phyloP scores from a whole-genome alignment of 495 filamentous ascomycete genomes.

The Amorphotheca resinae region DNA sequence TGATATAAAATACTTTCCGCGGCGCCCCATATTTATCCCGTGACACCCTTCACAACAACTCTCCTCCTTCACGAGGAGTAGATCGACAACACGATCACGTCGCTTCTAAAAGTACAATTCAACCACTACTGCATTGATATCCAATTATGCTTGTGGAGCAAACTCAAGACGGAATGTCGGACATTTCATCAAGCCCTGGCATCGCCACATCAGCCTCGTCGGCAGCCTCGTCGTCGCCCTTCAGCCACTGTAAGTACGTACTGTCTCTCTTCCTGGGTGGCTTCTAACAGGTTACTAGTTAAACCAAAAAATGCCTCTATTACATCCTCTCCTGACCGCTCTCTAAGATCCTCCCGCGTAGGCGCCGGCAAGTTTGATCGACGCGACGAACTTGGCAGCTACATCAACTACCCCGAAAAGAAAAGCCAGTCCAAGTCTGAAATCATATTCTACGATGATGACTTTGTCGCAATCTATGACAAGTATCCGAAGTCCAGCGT shows the following conservation, averaged over 20 bases:
- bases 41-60: too few species aligned
- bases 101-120: too few species aligned
- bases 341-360: slow-evolving; percentile 60
- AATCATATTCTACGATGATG: slow-evolving; percentile 55
- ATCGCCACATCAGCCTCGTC: slow-evolving; percentile 15
- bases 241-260: too few species aligned
- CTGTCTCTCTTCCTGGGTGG: too few species aligned
- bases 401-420: slow-evolving; percentile 53
- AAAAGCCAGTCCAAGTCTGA: slow-evolving; percentile 36
- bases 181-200: too few species aligned
- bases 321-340: slow-evolving; percentile 40
- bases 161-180: too few species aligned
- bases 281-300: slow-evolving; percentile 24
- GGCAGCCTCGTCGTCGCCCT: slow-evolving; percentile 13
- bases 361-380: slow-evolving; percentile 32
- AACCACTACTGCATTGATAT: too few species aligned
- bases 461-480: slow-evolving; percentile 76
- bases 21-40: too few species aligned
- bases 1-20: too few species aligned
- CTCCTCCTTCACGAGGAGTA: too few species aligned
- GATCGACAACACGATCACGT: too few species aligned
- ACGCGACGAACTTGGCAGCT: slow-evolving; percentile 55
- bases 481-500: slow-evolving; percentile 72
- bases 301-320: background rate
- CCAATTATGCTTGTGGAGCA: too few species aligned